These are phyloP conservation scores for Mycena vitilis DNA, from an alignment of 768 basidiomycete genomes.

Conservation along the genomic window DNA sequence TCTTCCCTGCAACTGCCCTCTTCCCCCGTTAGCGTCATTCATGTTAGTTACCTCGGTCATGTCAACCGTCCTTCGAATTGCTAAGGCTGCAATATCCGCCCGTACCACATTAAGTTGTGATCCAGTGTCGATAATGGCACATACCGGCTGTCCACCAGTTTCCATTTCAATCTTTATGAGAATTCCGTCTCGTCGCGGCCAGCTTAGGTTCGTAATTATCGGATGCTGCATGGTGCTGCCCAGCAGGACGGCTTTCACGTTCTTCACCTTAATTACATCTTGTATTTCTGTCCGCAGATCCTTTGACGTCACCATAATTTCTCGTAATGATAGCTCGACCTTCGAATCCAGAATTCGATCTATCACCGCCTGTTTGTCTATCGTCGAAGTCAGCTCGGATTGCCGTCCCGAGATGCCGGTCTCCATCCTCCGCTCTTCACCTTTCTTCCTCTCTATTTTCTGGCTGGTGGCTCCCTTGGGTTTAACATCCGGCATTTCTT, in stretches of 20 bases:
- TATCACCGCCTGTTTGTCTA: neutral
- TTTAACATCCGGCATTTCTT: no score
- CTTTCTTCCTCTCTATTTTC: no score
- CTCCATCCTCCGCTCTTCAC: no score
- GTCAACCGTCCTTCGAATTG: slow-evolving; percentile 32
- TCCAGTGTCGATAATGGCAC: slow-evolving; percentile 43
- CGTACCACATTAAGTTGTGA: slow-evolving; percentile 42
- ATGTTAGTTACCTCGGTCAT: slow-evolving; percentile 25
- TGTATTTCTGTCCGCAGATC: neutral
- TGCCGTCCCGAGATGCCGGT: no score
- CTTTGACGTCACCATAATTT: slow-evolving; percentile 12
- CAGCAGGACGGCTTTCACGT: slow-evolving; percentile 6
- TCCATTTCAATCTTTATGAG: slow-evolving; percentile 35
- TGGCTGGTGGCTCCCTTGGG: no score
- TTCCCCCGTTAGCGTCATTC: slow-evolving; percentile 45
- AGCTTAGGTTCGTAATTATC: neutral
- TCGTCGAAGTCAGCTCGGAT: neutral
- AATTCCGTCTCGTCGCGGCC: slow-evolving; percentile 3
- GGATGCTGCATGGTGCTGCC: neutral
- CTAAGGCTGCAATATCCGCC: slow-evolving; percentile 17
- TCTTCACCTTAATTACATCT: slow-evolving; percentile 1
- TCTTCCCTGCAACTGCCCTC: slow-evolving; percentile 36
- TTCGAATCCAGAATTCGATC: neutral
- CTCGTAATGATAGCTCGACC: neutral
- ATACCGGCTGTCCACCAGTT: slow-evolving; percentile 24